Conservation (phyloP, 2,329 filamentous ascomycete species). For the Dothistroma septosporum region DNA sequence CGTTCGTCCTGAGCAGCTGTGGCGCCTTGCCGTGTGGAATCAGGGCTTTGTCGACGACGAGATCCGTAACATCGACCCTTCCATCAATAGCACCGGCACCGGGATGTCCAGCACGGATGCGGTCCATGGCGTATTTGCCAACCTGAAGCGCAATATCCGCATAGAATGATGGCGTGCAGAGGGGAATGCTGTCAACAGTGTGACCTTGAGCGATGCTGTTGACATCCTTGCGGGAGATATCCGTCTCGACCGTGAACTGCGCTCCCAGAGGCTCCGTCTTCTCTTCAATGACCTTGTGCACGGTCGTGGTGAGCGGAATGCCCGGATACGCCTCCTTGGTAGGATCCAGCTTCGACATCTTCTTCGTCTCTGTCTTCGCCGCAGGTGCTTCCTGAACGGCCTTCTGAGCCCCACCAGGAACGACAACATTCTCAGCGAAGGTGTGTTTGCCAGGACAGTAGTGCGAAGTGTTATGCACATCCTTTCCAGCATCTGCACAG, state of each 20-base stretch:
- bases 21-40: neutral
- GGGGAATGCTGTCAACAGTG: constrained; percentile 41
- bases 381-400: constrained; percentile 22
- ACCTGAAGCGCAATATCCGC: constrained; percentile 35
- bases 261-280: neutral
- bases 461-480: constrained; percentile 19
- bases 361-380: neutral
- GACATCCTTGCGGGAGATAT: constrained; percentile 40
- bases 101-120: neutral
- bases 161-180: constrained; percentile 37
- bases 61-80: constrained; percentile 6
- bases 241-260: constrained; percentile 37
- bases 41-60: constrained; percentile 8
- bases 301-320: neutral
- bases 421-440: neutral
- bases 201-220: constrained; percentile 41
- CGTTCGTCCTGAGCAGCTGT: constrained; percentile 1
- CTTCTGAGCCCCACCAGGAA: constrained; percentile 19
- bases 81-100: neutral
- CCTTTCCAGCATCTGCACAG: neutral
- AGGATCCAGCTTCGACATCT: constrained; percentile 34
- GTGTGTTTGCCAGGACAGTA: neutral
- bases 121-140: constrained; percentile 24
- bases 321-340: constrained; percentile 28
- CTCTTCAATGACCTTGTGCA: constrained; percentile 11